Conservation (phyloP, 805 yeast genomes). For the Tetrapisispora fleetii region DNA sequence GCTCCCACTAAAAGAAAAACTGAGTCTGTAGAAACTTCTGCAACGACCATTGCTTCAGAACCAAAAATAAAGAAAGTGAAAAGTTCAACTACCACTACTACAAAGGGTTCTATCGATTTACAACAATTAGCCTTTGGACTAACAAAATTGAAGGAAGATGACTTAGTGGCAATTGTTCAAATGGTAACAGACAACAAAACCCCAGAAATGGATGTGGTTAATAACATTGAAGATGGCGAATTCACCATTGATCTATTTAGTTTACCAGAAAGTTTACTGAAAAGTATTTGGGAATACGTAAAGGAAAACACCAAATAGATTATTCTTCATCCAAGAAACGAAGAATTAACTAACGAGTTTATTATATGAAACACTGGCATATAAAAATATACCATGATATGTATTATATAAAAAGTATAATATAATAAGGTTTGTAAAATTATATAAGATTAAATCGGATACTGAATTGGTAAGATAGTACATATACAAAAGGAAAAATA, state of each 20-base stretch:
- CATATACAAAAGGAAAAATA: no score
- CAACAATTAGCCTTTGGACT: conserved; percentile 86
- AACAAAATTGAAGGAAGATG: conserved; percentile 84
- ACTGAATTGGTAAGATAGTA: no score
- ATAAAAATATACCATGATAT: neutral
- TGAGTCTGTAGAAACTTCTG: conserved; percentile 6
- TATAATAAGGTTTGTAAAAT: no score
- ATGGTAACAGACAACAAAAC: conserved; percentile 97
- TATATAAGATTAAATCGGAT: neutral
- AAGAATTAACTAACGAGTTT: neutral
- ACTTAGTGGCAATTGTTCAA: conserved; percentile 86
- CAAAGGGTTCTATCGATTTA: conserved; percentile 72
- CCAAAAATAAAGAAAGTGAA: conserved; percentile 43
- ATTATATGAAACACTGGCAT: neutral
- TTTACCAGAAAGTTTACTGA: conserved; percentile 81
- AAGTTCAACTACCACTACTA: conserved; percentile 27
- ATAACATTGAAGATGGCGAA: conserved; percentile 94
- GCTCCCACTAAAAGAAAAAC: conserved; percentile 22
- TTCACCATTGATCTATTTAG: conserved; percentile 94
- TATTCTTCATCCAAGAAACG: no score
- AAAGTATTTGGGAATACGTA: conserved; percentile 91
- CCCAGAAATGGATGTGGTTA: conserved; percentile 89
- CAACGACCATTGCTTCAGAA: conserved; percentile 8
- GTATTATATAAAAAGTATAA: neutral
- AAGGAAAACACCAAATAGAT: conserved; percentile 47